A percentile compares a stretch with the other conserved stretches of the same genome.
Conservation (phyloP, 2,329 filamentous ascomycete genomes). For the Verticillium longisporum region DNA sequence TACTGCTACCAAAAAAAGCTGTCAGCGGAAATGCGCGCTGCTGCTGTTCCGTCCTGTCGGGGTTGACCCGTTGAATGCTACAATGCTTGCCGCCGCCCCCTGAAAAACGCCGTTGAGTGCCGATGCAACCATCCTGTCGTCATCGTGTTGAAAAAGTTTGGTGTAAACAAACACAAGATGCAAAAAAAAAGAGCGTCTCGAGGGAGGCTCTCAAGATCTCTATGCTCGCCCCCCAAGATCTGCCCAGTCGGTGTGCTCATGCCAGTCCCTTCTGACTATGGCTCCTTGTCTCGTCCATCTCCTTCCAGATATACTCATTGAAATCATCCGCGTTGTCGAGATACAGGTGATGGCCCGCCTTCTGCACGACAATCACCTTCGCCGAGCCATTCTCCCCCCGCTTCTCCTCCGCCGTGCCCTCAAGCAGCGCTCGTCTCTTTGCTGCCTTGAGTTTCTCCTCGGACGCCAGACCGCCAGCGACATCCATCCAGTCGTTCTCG, state of each 20-base stretch:
- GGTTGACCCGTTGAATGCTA: neutral
- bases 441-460: constrained; percentile 71
- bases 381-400: constrained; percentile 69
- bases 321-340: constrained; percentile 54
- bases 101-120: neutral
- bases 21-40: neutral
- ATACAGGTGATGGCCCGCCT: constrained; percentile 54
- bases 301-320: constrained; percentile 44
- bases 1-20: neutral
- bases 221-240: no score
- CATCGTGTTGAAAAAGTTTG: neutral
- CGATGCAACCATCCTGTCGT: neutral
- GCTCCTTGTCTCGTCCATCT: constrained; percentile 41
- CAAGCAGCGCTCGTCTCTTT: constrained; percentile 49
- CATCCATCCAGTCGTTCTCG: constrained; percentile 98
- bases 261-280: neutral
- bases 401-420: constrained; percentile 62
- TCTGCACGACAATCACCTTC: constrained; percentile 70
- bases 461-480: constrained; percentile 73
- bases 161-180: neutral
- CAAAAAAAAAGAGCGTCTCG: neutral
- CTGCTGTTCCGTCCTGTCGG: neutral
- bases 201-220: no score
- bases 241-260: neutral
- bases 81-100: neutral